Conservation (phyloP, 306 rosid genomes). For the Pueraria montana region DNA sequence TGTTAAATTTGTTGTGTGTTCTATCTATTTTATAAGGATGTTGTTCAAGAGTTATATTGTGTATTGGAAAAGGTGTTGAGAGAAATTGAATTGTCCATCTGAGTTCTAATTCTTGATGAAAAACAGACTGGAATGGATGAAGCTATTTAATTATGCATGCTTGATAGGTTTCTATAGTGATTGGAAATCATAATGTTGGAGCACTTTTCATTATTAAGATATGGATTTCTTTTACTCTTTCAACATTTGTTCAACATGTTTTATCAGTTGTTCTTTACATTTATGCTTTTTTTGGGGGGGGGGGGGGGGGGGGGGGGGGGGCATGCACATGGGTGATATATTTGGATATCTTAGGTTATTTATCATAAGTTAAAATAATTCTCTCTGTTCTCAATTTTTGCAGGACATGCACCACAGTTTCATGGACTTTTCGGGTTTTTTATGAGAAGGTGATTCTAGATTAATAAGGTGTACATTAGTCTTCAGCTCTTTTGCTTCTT, state of each 20-base stretch:
- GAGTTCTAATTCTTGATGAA: constrained; percentile 15
- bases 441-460: constrained; percentile 88
- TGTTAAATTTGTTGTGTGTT: constrained; percentile 11
- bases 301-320: too few relatives aligned
- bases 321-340: not conserved
- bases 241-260: not conserved
- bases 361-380: constrained; percentile 6
- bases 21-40: constrained; percentile 11
- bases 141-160: constrained; percentile 26
- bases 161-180: not conserved
- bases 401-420: constrained; percentile 99
- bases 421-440: constrained; percentile 97
- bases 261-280: not conserved
- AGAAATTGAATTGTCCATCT: constrained; percentile 12
- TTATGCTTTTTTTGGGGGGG: not conserved
- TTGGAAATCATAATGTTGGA: constrained; percentile 22
- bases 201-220: not conserved
- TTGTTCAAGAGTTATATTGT: constrained; percentile 13
- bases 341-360: constrained; percentile 15
- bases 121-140: constrained; percentile 20
- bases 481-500: constrained; percentile 13
- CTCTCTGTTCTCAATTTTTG: constrained; percentile 41
- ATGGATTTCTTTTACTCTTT: not conserved
- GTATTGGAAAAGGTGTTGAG: constrained; percentile 30
- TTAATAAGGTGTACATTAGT: constrained; percentile 21